These are phyloP conservation scores for Ceratocystis colombiana DNA, from an alignment of 2,329 filamentous ascomycete species.

Conservation along the genomic window DNA sequence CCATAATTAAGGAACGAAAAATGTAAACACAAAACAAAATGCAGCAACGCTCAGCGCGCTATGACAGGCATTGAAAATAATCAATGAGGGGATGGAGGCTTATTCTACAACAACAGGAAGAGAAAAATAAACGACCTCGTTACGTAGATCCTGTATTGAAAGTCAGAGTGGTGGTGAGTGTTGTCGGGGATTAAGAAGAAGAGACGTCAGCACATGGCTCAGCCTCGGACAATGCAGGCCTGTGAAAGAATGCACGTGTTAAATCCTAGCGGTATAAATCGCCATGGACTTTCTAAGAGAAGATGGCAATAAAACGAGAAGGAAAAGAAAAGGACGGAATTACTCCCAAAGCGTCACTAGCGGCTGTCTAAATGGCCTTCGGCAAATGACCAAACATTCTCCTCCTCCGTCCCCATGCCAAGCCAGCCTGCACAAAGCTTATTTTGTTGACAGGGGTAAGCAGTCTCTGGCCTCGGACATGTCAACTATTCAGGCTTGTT, in stretches of 20 bases:
- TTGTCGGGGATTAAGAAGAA: no score
- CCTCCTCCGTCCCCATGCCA: background rate
- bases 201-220: background rate
- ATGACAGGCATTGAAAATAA: no score
- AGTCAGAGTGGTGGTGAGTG: no score
- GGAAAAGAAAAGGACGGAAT: no score
- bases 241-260: background rate
- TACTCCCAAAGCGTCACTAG: conserved; percentile 3
- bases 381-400: background rate
- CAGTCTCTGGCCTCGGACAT: background rate
- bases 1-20: background rate
- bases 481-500: background rate
- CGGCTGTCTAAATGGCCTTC: background rate
- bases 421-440: conserved; percentile 3
- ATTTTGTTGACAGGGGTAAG: background rate
- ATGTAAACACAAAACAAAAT: background rate
- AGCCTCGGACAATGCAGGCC: background rate
- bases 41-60: no score
- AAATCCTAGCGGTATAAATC: background rate
- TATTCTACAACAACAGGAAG: no score
- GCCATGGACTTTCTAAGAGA: no score
- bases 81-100: no score
- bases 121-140: no score
- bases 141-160: no score
- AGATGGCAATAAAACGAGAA: no score